Conservation (phyloP, 352 stramenopile species). For the Globisporangium nunn region DNA sequence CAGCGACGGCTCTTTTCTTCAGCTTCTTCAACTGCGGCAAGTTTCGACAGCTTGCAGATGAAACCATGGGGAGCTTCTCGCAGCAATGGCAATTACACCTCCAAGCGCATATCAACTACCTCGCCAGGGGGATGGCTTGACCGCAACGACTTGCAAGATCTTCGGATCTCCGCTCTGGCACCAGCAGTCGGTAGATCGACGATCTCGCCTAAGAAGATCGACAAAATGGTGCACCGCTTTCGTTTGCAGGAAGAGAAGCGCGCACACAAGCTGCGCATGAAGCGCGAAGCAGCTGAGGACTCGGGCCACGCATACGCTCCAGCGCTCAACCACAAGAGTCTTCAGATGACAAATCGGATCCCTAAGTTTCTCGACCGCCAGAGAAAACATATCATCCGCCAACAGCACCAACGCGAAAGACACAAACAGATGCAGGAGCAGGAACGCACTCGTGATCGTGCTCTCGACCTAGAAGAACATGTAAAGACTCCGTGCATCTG, state of each 20-base stretch:
- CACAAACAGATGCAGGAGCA: slow-evolving; percentile 18
- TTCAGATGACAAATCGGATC: slow-evolving; percentile 25
- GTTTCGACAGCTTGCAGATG: background rate
- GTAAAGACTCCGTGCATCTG: slow-evolving; percentile 39
- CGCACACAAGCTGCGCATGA: slow-evolving; percentile 17
- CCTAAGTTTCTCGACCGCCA: slow-evolving; percentile 38
- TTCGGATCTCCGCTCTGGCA: slow-evolving; percentile 12
- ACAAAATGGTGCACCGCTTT: slow-evolving; percentile 31
- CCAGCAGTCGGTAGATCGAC: slow-evolving; percentile 2
- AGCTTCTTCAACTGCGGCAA: slow-evolving; percentile 5
- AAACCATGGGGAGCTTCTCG: background rate
- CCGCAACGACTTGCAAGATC: background rate
- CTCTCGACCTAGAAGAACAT: slow-evolving; percentile 25
- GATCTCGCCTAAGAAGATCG: slow-evolving; percentile 24
- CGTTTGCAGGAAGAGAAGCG: slow-evolving; percentile 32
- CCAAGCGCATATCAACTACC: slow-evolving; percentile 2
- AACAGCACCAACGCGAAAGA: slow-evolving; percentile 20
- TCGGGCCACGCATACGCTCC: slow-evolving; percentile 24
- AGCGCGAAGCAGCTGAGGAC: slow-evolving; percentile 26
- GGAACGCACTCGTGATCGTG: slow-evolving; percentile 15
- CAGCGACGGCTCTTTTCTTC: slow-evolving; percentile 12
- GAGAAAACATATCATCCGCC: slow-evolving; percentile 16
- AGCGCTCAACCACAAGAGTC: slow-evolving; percentile 30
- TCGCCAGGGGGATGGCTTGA: background rate
- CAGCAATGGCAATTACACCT: slow-evolving; percentile 6